Evolutionary conservation across 345 rosid species (phyloP), one percentile per base, ranked within the genome.

Genomic region (Hibiscus trionum): DNA sequence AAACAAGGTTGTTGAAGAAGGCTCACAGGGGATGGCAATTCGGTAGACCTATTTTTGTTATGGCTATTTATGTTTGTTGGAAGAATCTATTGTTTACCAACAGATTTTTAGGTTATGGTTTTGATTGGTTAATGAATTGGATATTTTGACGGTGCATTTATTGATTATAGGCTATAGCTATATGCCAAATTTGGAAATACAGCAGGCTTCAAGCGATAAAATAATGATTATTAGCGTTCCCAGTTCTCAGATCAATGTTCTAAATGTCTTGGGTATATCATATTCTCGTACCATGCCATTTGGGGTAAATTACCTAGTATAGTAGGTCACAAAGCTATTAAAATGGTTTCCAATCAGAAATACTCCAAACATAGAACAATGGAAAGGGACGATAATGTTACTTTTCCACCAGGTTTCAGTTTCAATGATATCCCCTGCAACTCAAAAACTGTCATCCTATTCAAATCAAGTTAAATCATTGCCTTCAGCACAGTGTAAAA

Each of bases 401-500:
- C 96, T 82, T 91, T 94, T 74, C 98, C 98, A 73, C 91, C 95
- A 33, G 97, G 90, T 50, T 80, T 80, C 79, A 93, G 80, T 82
- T 91, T 93, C 5, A 55, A 37, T 42, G 93, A 77, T 85, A 90
- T 90, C 37, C 98, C 97, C 98, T 94, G 88, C 69, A 73, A 72
- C 77, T 46, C 46, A 15, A 14, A 15, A 17, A 63, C 33, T 33
- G 12, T 5, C 47, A 57, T 37, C 68, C 29, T n/a, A 46, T 55
- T 37, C 5, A 35, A 3, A 33, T 35, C 39, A 39, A 39, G 46
- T 11, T 1, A 39, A 8, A 39, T 39, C 46, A 39, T 39, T 39
- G 1, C 46, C 46, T 39, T 39, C 9, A 7, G 39, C 8, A 29
- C 31, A 35, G 1, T 6, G 8, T 35, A 35, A 5, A 6, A 35